Conservation (phyloP, 2,329 filamentous ascomycete genomes). For the Dissoconium aciculare region DNA sequence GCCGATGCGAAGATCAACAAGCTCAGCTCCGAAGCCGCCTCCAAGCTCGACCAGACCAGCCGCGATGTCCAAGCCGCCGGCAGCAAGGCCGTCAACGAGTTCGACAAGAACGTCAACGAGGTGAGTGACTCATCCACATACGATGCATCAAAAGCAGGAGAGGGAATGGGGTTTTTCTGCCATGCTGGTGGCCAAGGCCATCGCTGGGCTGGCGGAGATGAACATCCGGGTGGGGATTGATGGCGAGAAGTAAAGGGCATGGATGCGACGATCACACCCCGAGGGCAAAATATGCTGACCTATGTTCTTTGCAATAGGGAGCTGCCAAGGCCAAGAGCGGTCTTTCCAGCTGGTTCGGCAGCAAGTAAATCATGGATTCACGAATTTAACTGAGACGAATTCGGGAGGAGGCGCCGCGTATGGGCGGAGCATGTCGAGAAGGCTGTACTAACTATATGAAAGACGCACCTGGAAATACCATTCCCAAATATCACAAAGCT, state of each 20-base stretch:
- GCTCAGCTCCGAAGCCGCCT: conserved; percentile 35
- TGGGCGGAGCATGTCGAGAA: too few species aligned
- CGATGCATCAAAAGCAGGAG: too few species aligned
- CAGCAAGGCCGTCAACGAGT: conserved; percentile 51
- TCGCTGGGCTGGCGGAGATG: conserved; percentile 7
- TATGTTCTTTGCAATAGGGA: conserved; percentile 31
- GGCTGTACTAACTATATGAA: too few species aligned
- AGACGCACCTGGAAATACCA: too few species aligned
- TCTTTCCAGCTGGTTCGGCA: conserved; percentile 71
- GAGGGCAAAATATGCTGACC: conserved; percentile 8
- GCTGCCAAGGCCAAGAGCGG: conserved; percentile 71
- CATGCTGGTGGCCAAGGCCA: conserved; percentile 10
- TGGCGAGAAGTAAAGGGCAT: conserved; percentile 3
- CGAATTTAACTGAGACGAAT: too few species aligned
- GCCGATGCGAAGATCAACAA: conserved; percentile 16
- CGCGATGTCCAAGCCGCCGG: conserved; percentile 27
- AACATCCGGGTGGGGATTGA: conserved; percentile 1
- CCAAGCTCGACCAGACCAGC: conserved; percentile 44
- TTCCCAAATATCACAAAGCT: too few species aligned
- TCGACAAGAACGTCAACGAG: conserved; percentile 59
- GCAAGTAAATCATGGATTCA: conserved; percentile 14
- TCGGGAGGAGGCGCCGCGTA: too few species aligned
- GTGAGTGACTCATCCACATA: conserved; percentile 15
- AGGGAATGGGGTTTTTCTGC: conserved; percentile 8
- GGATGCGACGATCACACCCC: too few species aligned